phyloP scores from a whole-genome alignment of 306 rosid species.

The Oxytropis ochrocephala region DNA sequence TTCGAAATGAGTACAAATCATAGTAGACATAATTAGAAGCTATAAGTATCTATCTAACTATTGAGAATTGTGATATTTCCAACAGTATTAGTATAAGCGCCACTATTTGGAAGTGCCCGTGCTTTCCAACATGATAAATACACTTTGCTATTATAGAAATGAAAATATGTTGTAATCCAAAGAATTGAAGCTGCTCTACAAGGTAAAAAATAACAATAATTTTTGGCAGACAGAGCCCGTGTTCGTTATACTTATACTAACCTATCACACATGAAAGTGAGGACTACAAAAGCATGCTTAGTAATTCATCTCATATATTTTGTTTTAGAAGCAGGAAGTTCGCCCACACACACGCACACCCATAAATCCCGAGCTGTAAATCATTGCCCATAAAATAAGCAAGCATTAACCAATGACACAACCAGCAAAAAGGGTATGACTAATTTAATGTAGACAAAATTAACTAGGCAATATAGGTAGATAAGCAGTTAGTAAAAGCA shows the following conservation, averaged over 20 bases:
- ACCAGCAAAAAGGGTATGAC: not conserved
- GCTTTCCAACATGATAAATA: not conserved
- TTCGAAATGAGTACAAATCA: not conserved
- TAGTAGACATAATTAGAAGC: not conserved
- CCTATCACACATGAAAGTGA: not conserved
- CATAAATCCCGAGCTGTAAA: not conserved
- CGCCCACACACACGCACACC: not conserved
- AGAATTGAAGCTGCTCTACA: not conserved
- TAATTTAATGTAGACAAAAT: not conserved
- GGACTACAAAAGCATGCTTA: not conserved
- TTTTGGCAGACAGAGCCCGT: not conserved
- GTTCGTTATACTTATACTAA: not conserved
- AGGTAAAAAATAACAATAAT: not conserved
- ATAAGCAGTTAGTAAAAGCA: constrained; percentile 2
- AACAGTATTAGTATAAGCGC: not conserved
- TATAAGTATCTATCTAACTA: not conserved
- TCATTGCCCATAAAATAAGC: not conserved
- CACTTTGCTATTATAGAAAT: not conserved
- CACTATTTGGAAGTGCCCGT: not conserved
- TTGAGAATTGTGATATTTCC: not conserved
- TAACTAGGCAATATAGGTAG: not conserved
- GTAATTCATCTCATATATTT: not conserved
- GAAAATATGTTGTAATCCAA: not conserved
- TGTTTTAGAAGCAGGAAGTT: not conserved
- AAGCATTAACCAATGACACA: not conserved